Conservation (phyloP, 345 rosid genomes). For the Hibiscus tridactylites region DNA sequence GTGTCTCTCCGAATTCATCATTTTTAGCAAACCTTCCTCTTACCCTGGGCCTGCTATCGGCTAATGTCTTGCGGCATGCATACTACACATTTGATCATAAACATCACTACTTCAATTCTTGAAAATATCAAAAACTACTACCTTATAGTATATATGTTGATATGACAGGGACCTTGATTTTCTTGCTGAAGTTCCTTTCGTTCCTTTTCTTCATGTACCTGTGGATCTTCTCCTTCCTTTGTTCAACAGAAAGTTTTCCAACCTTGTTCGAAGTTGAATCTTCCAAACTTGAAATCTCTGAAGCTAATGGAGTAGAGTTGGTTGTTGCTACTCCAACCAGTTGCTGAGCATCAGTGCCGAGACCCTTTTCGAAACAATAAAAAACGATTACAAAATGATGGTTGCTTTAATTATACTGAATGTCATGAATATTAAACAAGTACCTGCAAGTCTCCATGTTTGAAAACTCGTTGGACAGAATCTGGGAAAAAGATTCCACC, state of each 20-base stretch:
- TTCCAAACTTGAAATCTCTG: constrained; percentile 68
- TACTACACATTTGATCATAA: constrained; percentile 36
- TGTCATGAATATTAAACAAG: neutral
- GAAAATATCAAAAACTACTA: too few species aligned
- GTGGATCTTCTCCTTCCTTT: constrained; percentile 86
- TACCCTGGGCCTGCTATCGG: constrained; percentile 89
- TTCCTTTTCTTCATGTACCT: constrained; percentile 92
- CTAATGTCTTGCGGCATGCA: constrained; percentile 89
- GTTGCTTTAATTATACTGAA: too few species aligned
- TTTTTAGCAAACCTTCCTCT: constrained; percentile 95
- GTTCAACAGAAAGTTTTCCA: constrained; percentile 74
- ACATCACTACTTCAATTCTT: neutral
- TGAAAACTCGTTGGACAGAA: constrained; percentile 34
- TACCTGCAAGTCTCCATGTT: constrained; percentile 69
- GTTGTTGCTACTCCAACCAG: constrained; percentile 27
- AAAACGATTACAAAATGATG: neutral
- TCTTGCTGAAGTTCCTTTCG: constrained; percentile 92
- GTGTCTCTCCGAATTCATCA: constrained; percentile 60
- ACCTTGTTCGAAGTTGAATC: constrained; percentile 62
- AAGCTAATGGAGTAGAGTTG: constrained; percentile 34
- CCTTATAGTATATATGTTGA: neutral
- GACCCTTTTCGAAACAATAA: constrained; percentile 26
- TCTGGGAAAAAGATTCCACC: constrained; percentile 54
- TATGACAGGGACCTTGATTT: constrained; percentile 60
- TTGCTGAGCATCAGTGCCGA: constrained; percentile 41